A percentile compares a stretch with the other conserved stretches of the same genome.
These are phyloP conservation scores for Naganishia friedmannii DNA, from an alignment of 768 basidiomycete genomes.

Conservation along the genomic window DNA sequence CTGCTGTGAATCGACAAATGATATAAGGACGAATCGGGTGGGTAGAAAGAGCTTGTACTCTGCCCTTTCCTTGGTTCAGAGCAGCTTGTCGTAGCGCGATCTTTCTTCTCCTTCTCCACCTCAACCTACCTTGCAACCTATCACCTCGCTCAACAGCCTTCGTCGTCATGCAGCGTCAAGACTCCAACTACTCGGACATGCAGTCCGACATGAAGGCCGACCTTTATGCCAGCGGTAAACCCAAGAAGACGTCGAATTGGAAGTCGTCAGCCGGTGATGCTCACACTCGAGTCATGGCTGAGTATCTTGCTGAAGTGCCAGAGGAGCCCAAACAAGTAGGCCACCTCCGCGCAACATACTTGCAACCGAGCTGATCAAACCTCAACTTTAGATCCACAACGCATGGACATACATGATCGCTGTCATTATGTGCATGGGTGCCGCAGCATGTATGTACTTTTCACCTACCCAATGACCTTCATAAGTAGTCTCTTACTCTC, in stretches of 20 bases:
- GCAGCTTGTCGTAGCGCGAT: neutral
- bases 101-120: slow-evolving; percentile 2
- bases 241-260: slow-evolving; percentile 24
- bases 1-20: neutral
- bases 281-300: slow-evolving; percentile 22
- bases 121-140: neutral
- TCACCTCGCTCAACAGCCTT: neutral
- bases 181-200: slow-evolving; percentile 30
- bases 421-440: slow-evolving; percentile 37
- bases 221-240: slow-evolving; percentile 6
- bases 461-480: neutral
- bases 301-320: slow-evolving; percentile 22
- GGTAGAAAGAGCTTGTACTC: neutral
- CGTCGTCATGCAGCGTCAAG: slow-evolving; percentile 26
- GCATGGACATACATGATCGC: slow-evolving; percentile 31
- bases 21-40: slow-evolving; percentile 23
- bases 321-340: slow-evolving; percentile 7
- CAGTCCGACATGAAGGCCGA: slow-evolving; percentile 24
- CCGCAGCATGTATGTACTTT: slow-evolving; percentile 32
- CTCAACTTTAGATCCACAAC: slow-evolving; percentile 32
- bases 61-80: slow-evolving; percentile 1
- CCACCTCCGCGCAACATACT: neutral
- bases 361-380: neutral
- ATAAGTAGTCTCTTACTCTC: neutral
- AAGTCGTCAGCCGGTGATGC: slow-evolving; percentile 22